Evolutionary conservation across 305 asterid genomes (phyloP), one percentile per base, ranked within the genome.

Genomic region (Nicotiana rustica): DNA sequence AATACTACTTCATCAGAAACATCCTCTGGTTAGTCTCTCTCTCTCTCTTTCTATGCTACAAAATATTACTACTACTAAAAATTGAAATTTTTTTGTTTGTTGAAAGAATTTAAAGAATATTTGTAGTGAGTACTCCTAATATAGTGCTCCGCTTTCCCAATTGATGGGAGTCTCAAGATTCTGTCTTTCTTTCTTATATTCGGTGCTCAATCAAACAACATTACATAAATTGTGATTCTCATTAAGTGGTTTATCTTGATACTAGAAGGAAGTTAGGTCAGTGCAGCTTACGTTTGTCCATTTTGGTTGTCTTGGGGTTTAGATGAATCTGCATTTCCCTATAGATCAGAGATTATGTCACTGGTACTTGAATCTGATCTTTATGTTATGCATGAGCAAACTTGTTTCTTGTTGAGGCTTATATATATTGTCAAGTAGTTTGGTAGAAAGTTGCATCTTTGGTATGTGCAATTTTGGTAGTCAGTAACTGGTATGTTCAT

Each of bases 11-110:
- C 67, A 82, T 84, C 91, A 17, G 62, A 84, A 4, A 29, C 87
- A 14, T 65, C 87, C 60, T 78, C 90, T 79, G 94, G 95, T 93
- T 55, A 84, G 91, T 82, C 18, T 14, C 18, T 56, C 6, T 14
- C 18, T 56, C 6, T 55, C 18, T 56, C 6, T 13, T 41, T 10
- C 49, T 41, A 41, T 41, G 49, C 10, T 41, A 41, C 49, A 41
- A 0, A 7, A 7, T 41, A 12, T 10, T 49, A 10, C 17, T 13
- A 52, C 49, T 52, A 3, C 49, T 52, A 52, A 52, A 49, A 10
- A 52, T 73, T 73, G 64, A 44, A 25, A 4, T 2, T 73, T 25
- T 41, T 49, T 49, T 73, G 79, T 73, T 73, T 47, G 64, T 73
- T 25, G 52, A 49, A 73, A 3, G 25, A 73, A 49, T 49, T 49